Evolutionary conservation across 2,329 filamentous ascomycete genomes (phyloP).

Genomic region (Ophiostoma novo-ulmi): DNA sequence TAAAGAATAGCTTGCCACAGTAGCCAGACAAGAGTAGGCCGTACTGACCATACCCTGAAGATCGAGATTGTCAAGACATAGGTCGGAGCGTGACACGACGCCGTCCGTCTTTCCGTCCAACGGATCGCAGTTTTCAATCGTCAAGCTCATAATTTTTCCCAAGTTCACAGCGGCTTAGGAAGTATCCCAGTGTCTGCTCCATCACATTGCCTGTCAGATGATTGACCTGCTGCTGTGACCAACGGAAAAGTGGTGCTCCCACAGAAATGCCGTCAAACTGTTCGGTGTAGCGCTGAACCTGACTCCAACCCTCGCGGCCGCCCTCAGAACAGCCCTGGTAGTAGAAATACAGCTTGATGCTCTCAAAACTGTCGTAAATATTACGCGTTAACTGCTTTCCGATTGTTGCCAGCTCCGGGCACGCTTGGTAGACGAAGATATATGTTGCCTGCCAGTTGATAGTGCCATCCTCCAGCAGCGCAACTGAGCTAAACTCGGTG

Average conservation of each 20-base stretch:
- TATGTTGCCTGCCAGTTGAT: neutral
- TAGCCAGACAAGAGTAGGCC: neutral
- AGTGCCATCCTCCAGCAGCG: neutral
- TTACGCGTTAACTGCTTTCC: neutral
- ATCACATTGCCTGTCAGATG: neutral
- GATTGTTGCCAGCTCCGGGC: neutral
- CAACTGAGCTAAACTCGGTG: neutral
- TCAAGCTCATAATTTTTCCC: neutral
- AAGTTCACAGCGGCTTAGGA: neutral
- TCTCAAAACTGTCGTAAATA: neutral
- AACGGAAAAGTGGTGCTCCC: neutral
- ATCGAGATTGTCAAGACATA: neutral
- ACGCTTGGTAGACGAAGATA: neutral
- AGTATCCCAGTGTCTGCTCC: neutral
- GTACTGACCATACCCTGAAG: neutral
- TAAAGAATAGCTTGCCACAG: neutral
- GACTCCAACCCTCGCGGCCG: neutral
- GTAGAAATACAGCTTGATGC: neutral
- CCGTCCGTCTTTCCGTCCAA: neutral
- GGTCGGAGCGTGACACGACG: neutral
- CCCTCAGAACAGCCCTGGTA: neutral
- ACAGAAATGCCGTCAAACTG: neutral
- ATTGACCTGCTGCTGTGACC: neutral
- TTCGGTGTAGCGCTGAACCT: neutral
- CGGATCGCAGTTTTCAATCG: neutral